Evolutionary conservation across 2,329 filamentous ascomycete genomes (phyloP).

Genomic region (Scedosporium aurantiacum): DNA sequence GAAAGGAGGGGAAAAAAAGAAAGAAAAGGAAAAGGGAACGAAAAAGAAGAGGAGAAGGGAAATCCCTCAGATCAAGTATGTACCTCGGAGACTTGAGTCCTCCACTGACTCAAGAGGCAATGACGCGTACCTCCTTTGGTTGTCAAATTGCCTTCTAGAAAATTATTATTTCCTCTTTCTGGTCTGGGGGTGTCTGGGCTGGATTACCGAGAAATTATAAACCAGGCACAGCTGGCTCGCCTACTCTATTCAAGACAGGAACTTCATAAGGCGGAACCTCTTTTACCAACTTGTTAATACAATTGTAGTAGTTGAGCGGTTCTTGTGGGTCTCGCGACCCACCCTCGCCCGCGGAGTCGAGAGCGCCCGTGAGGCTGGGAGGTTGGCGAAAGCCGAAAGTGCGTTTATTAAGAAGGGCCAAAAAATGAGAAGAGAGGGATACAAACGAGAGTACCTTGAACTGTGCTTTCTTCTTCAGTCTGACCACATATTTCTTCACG

Average conservation of each 20-base stretch:
- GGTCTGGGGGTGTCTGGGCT: not conserved
- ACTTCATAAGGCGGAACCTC: no score
- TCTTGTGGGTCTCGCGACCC: not conserved
- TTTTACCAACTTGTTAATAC: no score
- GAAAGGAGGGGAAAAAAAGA: no score
- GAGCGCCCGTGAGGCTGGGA: not conserved
- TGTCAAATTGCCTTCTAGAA: not conserved
- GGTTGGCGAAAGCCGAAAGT: not conserved
- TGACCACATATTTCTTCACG: no score
- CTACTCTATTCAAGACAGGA: not conserved
- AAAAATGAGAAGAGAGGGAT: not conserved
- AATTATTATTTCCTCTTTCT: not conserved
- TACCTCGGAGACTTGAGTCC: no score
- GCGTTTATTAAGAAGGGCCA: not conserved
- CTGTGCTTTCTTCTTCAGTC: no score
- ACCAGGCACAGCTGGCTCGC: not conserved
- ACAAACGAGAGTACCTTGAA: not conserved
- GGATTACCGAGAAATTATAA: not conserved
- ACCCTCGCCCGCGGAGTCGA: not conserved
- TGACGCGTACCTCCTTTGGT: not conserved
- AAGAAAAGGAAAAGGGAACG: no score
- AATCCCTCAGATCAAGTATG: no score
- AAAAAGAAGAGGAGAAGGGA: no score
- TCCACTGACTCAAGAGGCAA: not conserved
- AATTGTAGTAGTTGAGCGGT: no score